Conservation (phyloP, 2,329 filamentous ascomycete species). For the Fusarium penzigii region DNA sequence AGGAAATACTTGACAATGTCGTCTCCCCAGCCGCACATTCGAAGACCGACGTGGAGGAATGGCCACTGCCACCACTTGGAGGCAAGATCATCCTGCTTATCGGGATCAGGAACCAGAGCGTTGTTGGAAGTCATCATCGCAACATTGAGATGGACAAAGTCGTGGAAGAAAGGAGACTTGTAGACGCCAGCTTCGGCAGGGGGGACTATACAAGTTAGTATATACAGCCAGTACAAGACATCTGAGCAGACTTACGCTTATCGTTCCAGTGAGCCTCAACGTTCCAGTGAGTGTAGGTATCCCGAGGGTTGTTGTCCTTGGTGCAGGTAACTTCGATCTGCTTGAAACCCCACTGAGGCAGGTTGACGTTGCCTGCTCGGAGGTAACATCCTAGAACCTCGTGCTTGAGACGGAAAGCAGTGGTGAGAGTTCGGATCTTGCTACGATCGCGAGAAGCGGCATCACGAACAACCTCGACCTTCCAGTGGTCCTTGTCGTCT, state of each 20-base stretch:
- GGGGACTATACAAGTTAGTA: constrained; percentile 62
- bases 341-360: constrained; percentile 99
- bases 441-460: constrained; percentile 83
- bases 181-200: constrained; percentile 87
- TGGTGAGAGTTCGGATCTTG: constrained; percentile 87
- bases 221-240: background rate
- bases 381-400: constrained; percentile 85
- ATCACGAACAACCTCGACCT: constrained; percentile 87
- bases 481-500: constrained; percentile 98
- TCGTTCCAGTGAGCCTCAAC: constrained; percentile 95
- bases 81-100: constrained; percentile 97
- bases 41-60: constrained; percentile 87
- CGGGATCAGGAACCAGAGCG: constrained; percentile 92
- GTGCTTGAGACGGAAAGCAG: constrained; percentile 87
- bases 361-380: constrained; percentile 90
- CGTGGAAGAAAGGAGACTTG: constrained; percentile 95
- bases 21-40: constrained; percentile 99
- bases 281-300: constrained; percentile 98
- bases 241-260: constrained; percentile 65
- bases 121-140: constrained; percentile 99
- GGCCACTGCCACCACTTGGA: constrained; percentile 99
- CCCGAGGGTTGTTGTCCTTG: constrained; percentile 88
- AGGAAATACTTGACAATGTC: constrained; percentile 97
- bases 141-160: constrained; percentile 97
- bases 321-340: constrained; percentile 97